Evolutionary conservation across 2,329 filamentous ascomycete genomes (phyloP), one percentile per base, ranked within the genome.

Genomic region (Cryphonectria carpinicola): DNA sequence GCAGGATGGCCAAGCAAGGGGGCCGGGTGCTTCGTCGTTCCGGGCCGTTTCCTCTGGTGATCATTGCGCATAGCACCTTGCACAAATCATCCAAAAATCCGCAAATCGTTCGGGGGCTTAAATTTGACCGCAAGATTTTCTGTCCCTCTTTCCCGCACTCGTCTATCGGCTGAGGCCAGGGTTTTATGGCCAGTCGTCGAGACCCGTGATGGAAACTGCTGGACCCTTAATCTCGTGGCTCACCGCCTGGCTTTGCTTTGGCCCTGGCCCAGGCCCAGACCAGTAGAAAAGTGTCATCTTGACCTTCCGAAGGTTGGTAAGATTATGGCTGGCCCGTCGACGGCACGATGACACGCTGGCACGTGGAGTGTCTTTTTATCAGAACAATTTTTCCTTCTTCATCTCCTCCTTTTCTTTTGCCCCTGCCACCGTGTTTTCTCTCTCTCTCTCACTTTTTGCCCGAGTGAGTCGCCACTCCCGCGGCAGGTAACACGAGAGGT

Each of bases 181-280:
- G 52, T 58, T 54, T 68, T 25, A 17, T 66, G 63, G 46, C 70
- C 66, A 71, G 67, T 69, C 63, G 62, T 71, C 69, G 54, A 66
- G 35, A 37, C 70, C 52, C 67, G 70, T 71, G 67, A 63, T 69
- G 62, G 54, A 65, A 28, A 52, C 41, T 19, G 41, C n/a, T 60
- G 60, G 67, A 61, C 49, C 63, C 43, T 35, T 70, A 39, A 37
- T 54, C 39, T 32, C 56, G 35, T 32, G 49, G 28, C 67, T 71
- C 67, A 71, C 70, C 70, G 70, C 67, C 70, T 43, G 60, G 60
- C 19, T 39, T 58, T 32, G 37, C 37, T 39, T 11, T 39, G 35
- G 65, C n/a, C 28, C 52, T 13, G 58, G 58, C 58, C 32, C 32
- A 22, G 35, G 17, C 54, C 37, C 37, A 37, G 37, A 37, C 37